phyloP scores from a whole-genome alignment of 352 stramenopile genomes.

The Globisporangium lucens region DNA sequence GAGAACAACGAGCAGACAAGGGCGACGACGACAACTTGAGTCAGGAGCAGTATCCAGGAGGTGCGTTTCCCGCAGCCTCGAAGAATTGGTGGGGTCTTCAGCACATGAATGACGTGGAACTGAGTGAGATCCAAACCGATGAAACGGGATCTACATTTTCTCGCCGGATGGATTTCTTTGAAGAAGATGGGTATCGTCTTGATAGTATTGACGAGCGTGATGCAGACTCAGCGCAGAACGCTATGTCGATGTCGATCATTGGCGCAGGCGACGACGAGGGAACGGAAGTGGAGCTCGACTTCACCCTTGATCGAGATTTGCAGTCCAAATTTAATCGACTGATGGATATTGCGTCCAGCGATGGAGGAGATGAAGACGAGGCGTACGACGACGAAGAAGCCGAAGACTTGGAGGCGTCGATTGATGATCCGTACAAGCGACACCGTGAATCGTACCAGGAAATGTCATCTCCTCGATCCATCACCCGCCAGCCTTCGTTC shows the following conservation, averaged over 20 bases:
- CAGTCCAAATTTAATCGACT: constrained; percentile 70
- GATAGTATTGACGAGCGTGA: constrained; percentile 12
- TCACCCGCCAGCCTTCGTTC: constrained; percentile 51
- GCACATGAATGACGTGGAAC: constrained; percentile 48
- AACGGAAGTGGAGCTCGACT: constrained; percentile 84
- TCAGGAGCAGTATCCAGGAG: constrained; percentile 38
- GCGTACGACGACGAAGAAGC: neutral
- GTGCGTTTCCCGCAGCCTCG: constrained; percentile 54
- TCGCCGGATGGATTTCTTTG: constrained; percentile 49
- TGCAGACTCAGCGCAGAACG: constrained; percentile 30
- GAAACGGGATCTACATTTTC: constrained; percentile 70
- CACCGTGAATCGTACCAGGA: constrained; percentile 23
- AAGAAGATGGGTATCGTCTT: constrained; percentile 34
- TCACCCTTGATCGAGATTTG: constrained; percentile 67
- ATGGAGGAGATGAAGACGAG: constrained; percentile 18
- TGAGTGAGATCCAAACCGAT: constrained; percentile 77
- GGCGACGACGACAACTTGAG: constrained; percentile 43
- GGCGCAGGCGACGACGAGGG: constrained; percentile 60
- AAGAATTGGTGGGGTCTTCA: constrained; percentile 79
- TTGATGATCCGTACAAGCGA: constrained; percentile 11
- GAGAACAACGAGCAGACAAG: constrained; percentile 13
- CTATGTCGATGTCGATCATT: constrained; percentile 84
- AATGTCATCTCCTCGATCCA: constrained; percentile 42
- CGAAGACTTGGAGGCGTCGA: constrained; percentile 6
- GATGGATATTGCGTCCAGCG: constrained; percentile 61